These are phyloP conservation scores for Plasmodium vivax DNA, from an alignment of 169 alveolate species.

Conservation along the genomic window DNA sequence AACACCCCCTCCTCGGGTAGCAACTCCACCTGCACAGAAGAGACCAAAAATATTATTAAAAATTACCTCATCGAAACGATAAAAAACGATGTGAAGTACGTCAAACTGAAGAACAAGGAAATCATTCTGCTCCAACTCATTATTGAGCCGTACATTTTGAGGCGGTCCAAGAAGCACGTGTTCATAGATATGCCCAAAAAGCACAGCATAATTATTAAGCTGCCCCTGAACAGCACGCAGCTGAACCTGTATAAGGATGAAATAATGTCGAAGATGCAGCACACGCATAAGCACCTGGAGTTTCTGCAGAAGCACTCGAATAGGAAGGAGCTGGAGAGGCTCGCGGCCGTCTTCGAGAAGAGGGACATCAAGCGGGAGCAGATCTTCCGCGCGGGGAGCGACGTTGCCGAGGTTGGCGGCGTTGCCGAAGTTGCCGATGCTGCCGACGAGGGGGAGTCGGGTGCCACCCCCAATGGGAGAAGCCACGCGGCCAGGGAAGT, in stretches of 20 bases:
- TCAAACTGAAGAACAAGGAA: conserved; percentile 40
- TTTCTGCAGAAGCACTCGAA: conserved; percentile 38
- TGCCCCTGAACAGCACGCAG: conserved; percentile 79
- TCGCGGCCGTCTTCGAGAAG: conserved; percentile 2
- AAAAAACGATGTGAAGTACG: conserved; percentile 41
- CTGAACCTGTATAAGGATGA: conserved; percentile 76
- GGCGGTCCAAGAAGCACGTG: conserved; percentile 90
- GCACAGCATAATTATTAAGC: conserved; percentile 75
- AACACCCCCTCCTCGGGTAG: not conserved
- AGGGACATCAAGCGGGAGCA: conserved; percentile 2
- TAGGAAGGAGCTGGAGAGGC: conserved; percentile 17
- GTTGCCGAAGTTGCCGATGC: no score
- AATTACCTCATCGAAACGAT: conserved; percentile 43
- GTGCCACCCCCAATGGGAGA: conserved; percentile 20
- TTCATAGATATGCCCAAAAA: conserved; percentile 89
- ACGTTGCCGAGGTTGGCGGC: no score
- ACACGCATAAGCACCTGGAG: conserved; percentile 64
- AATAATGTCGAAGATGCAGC: conserved; percentile 66
- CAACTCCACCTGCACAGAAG: not conserved
- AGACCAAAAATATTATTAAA: conserved; percentile 10
- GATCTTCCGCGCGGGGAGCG: not conserved
- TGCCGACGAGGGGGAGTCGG: not conserved
- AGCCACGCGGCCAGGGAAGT: conserved; percentile 6
- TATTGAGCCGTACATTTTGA: conserved; percentile 91
- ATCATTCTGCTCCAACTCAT: conserved; percentile 81